A percentile compares a stretch with the other conserved stretches of the same genome.
phyloP scores from a whole-genome alignment of 2,329 filamentous ascomycete genomes.

The Mariannaea elegans region DNA sequence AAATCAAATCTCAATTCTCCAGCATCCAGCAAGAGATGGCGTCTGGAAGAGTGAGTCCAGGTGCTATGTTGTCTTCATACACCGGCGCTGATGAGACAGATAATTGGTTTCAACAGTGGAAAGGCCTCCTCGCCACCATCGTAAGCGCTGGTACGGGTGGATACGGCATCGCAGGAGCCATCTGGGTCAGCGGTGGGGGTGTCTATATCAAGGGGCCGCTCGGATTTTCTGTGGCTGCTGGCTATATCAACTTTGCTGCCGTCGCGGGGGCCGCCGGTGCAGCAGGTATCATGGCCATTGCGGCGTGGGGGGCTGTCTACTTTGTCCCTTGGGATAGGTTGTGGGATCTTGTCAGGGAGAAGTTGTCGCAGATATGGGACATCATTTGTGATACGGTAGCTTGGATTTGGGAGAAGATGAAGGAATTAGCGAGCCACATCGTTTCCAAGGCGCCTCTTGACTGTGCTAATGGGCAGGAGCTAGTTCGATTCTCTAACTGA shows the following conservation, averaged over 20 bases:
- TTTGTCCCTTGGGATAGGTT: neutral
- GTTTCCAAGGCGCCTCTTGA: no score
- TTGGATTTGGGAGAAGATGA: constrained; percentile 12
- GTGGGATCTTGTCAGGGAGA: neutral
- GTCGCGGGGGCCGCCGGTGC: neutral
- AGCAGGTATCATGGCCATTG: neutral
- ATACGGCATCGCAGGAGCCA: neutral
- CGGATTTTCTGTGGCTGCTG: constrained; percentile 1
- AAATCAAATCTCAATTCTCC: neutral
- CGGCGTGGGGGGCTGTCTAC: neutral
- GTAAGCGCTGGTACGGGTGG: constrained; percentile 3
- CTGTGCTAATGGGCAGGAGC: no score
- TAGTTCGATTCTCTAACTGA: no score
- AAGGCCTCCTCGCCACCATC: neutral
- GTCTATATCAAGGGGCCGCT: neutral
- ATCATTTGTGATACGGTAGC: neutral
- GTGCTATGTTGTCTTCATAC: neutral
- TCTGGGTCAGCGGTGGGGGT: neutral
- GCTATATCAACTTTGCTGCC: neutral
- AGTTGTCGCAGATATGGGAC: neutral
- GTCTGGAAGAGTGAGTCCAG: neutral
- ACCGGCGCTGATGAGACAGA: constrained; percentile 5
- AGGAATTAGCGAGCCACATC: neutral
- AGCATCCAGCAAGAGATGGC: neutral
- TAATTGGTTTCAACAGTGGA: neutral